phyloP scores from a whole-genome alignment of 2,329 filamentous ascomycete genomes.

The Aspergillus glaucus region DNA sequence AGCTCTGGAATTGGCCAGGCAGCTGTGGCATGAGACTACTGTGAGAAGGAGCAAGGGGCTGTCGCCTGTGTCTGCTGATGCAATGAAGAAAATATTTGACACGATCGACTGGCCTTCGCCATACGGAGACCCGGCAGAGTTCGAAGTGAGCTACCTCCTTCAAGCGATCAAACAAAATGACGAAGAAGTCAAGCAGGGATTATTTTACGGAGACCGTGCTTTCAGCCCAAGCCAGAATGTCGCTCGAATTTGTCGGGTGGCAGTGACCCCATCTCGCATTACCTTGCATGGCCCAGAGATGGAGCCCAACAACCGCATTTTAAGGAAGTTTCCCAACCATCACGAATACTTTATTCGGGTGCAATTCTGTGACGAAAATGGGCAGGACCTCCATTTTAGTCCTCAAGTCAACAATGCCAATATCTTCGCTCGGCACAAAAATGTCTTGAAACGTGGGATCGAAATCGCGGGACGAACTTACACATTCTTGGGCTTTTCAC shows the following conservation, averaged over 20 bases:
- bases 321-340: conserved; percentile 18
- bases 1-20: conserved; percentile 42
- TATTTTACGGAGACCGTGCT: conserved; percentile 11
- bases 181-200: conserved; percentile 17
- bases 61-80: conserved; percentile 44
- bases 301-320: conserved; percentile 26
- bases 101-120: conserved; percentile 53
- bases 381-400: conserved; percentile 16
- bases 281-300: conserved; percentile 52
- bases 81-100: conserved; percentile 49
- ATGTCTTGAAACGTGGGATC: conserved; percentile 54
- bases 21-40: conserved; percentile 33
- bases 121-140: conserved; percentile 39
- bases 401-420: conserved; percentile 11
- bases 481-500: conserved; percentile 69
- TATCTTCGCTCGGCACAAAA: conserved; percentile 49
- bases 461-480: conserved; percentile 58
- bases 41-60: conserved; percentile 16
- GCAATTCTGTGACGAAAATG: conserved; percentile 21
- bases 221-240: conserved; percentile 31
- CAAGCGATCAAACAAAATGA: conserved; percentile 39
- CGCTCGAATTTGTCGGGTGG: conserved; percentile 48
- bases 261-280: conserved; percentile 55
- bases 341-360: conserved; percentile 21
- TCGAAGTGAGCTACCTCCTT: conserved; percentile 38